These are phyloP conservation scores for Pugionium cornutum DNA, from an alignment of 345 rosid species.

Conservation along the genomic window DNA sequence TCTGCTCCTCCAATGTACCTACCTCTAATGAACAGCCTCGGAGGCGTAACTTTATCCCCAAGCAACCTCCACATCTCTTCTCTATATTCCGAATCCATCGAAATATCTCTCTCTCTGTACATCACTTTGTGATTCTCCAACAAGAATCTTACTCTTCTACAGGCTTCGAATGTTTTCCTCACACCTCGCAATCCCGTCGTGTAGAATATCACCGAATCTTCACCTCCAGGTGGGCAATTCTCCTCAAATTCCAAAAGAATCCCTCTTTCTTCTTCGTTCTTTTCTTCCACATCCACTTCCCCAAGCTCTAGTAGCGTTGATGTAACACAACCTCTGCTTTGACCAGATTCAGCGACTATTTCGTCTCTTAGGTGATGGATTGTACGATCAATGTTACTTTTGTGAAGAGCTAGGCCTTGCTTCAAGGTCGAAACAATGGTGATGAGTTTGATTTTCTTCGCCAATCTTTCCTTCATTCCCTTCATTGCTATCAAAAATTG, in stretches of 20 bases:
- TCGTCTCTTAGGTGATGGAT: constrained; percentile 40
- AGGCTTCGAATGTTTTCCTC: constrained; percentile 81
- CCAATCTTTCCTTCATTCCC: constrained; percentile 62
- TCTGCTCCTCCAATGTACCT: constrained; percentile 87
- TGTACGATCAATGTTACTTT: constrained; percentile 37
- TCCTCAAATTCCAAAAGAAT: constrained; percentile 47
- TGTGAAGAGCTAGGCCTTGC: constrained; percentile 49
- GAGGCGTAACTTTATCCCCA: constrained; percentile 60
- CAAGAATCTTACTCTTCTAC: constrained; percentile 60
- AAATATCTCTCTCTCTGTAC: constrained; percentile 72
- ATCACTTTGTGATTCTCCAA: constrained; percentile 57
- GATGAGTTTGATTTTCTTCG: constrained; percentile 60
- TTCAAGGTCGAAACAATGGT: constrained; percentile 44
- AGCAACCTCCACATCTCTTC: constrained; percentile 73
- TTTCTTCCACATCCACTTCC: constrained; percentile 39
- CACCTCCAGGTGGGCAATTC: constrained; percentile 73
- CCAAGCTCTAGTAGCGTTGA: constrained; percentile 29
- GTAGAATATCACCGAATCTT: constrained; percentile 66
- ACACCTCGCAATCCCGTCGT: constrained; percentile 76
- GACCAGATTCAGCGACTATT: constrained; percentile 29
- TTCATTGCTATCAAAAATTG: constrained; percentile 43
- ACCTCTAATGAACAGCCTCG: constrained; percentile 77
- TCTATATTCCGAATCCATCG: constrained; percentile 70
- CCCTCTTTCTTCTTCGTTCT: constrained; percentile 34
- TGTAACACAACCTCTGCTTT: constrained; percentile 29